A percentile compares a stretch with the other conserved stretches of the same genome.
Evolutionary conservation across 371 early-diverging fungal species (phyloP).

Genomic region (Mucor plumbeus): DNA sequence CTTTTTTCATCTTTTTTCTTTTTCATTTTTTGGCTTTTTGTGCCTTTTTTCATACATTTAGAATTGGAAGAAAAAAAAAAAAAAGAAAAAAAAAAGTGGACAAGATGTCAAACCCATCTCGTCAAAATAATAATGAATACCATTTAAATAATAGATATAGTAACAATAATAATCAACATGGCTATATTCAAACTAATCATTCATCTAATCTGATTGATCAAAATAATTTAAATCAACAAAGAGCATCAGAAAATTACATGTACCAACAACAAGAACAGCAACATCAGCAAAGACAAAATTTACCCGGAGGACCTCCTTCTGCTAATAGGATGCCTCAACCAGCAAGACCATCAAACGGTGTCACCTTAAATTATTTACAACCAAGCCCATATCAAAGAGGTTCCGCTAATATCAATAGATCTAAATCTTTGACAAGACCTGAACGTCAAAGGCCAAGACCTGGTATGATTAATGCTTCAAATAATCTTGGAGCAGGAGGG

Average conservation of each 20-base stretch:
- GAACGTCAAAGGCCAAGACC: slow-evolving; percentile 52
- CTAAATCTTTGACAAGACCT: slow-evolving; percentile 50
- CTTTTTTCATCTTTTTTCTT: neutral
- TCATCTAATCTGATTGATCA: neutral
- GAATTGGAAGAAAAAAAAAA: neutral
- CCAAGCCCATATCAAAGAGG: slow-evolving; percentile 13
- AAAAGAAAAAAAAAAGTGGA: neutral
- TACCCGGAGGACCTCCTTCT: neutral
- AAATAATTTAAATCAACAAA: neutral
- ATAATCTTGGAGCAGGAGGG: neutral
- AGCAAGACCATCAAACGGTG: neutral
- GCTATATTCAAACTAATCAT: neutral
- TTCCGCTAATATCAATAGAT: slow-evolving; percentile 17
- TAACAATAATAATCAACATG: neutral
- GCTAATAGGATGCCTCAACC: slow-evolving; percentile 13
- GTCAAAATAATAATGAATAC: neutral
- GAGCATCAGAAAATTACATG: slow-evolving; percentile 1
- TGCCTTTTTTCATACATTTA: neutral
- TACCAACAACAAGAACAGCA: neutral
- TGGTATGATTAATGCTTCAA: slow-evolving; percentile 22
- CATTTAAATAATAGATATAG: neutral
- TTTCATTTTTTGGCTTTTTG: neutral
- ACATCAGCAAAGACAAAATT: neutral
- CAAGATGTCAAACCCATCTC: neutral
- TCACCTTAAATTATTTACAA: neutral